These are phyloP conservation scores for Phytophthora cryptogea DNA, from an alignment of 352 stramenopile species.

Conservation along the genomic window DNA sequence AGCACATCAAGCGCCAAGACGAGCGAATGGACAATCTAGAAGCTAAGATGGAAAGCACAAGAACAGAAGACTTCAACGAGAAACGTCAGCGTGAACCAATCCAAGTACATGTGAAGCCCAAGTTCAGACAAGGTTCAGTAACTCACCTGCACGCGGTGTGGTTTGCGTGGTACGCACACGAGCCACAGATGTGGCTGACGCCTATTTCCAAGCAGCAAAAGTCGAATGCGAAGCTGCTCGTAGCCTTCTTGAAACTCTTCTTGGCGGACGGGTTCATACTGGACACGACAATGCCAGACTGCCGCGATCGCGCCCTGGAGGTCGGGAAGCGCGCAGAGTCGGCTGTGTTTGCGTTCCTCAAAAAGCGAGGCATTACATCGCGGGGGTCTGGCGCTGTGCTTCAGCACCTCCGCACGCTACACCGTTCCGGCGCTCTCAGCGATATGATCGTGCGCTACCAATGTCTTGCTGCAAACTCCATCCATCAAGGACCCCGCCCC, in stretches of 20 bases:
- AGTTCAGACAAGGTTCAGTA: background rate
- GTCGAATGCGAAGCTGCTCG: conserved; percentile 1
- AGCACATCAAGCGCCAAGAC: conserved; percentile 8
- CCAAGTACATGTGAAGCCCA: background rate
- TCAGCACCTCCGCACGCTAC: conserved; percentile 10
- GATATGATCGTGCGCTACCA: background rate
- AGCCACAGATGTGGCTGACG: conserved; percentile 10
- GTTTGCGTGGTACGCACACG: conserved; percentile 22
- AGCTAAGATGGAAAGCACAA: background rate
- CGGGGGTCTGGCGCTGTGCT: conserved; percentile 4
- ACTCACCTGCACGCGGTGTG: conserved; percentile 23
- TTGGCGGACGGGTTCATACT: conserved; percentile 9
- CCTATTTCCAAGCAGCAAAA: background rate
- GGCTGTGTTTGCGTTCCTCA: conserved; percentile 5
- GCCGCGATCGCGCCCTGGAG: conserved; percentile 7
- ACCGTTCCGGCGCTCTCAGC: conserved; percentile 4
- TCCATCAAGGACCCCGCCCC: background rate
- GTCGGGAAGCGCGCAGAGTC: conserved; percentile 6
- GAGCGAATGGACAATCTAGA: conserved; percentile 5
- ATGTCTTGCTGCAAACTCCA: background rate
- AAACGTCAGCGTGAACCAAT: conserved; percentile 3
- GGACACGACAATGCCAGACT: background rate
- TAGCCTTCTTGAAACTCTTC: conserved; percentile 26
- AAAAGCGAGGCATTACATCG: conserved; percentile 2
- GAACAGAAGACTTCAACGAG: background rate